Percentiles rank a stretch among this genome's conserved stretches.
Evolutionary conservation across 495 filamentous ascomycete genomes (phyloP).

Genomic region (Usnea hakonensis): DNA sequence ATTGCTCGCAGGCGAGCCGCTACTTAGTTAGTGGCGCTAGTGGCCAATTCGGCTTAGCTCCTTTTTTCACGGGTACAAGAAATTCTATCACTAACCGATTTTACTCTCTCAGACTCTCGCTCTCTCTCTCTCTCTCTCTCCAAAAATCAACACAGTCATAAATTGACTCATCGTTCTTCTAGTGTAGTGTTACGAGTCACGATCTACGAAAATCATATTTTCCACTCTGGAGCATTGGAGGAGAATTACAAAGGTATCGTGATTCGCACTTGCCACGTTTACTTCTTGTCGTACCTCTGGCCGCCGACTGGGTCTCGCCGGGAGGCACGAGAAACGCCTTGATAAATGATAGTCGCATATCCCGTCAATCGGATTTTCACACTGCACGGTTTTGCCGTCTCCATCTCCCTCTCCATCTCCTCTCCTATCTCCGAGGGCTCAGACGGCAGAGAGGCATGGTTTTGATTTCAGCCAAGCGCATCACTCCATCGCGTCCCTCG

Average conservation of each 20-base stretch:
- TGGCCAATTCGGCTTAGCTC: conserved; percentile 4
- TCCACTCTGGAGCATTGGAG: no score
- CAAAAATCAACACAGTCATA: not conserved
- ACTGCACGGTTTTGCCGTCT: not conserved
- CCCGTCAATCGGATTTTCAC: not conserved
- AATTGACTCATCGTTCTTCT: not conserved
- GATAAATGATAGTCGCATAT: not conserved
- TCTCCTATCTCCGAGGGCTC: not conserved
- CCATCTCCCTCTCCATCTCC: no score
- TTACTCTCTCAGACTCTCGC: no score
- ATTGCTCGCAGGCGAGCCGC: conserved; percentile 11
- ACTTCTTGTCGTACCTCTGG: no score
- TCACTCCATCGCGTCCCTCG: not conserved
- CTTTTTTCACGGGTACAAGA: not conserved
- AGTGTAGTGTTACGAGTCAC: no score
- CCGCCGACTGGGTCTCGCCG: not conserved
- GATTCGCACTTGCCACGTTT: not conserved
- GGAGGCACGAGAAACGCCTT: not conserved
- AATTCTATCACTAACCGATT: not conserved
- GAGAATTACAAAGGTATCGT: not conserved
- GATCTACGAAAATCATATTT: no score
- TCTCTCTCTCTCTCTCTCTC: no score
- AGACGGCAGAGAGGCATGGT: not conserved
- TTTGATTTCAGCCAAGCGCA: not conserved
- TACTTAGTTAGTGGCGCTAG: conserved; percentile 4